These are phyloP conservation scores for Fibroporia radiculosa DNA, from an alignment of 768 basidiomycete genomes.

Conservation along the genomic window DNA sequence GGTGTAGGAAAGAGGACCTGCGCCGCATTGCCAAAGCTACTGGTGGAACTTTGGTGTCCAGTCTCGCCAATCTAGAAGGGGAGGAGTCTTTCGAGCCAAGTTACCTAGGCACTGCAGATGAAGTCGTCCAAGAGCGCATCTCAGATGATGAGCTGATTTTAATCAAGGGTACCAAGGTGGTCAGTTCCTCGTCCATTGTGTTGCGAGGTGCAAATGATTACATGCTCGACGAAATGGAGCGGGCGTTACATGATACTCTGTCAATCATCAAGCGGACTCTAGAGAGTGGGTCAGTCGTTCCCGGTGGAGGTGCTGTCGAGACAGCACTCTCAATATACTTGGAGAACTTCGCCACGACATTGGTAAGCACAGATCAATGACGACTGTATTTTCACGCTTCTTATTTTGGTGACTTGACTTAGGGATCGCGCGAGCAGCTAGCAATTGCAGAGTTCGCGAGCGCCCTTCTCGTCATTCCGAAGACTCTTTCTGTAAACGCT, in stretches of 20 bases:
- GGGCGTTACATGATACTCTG: slow-evolving; percentile 88
- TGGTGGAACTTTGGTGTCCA: slow-evolving; percentile 87
- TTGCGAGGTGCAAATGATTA: slow-evolving; percentile 97
- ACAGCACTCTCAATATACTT: slow-evolving; percentile 94
- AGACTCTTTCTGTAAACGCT: slow-evolving; percentile 94
- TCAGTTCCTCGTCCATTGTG: slow-evolving; percentile 87
- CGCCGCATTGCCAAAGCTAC: slow-evolving; percentile 96
- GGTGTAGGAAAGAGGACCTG: slow-evolving; percentile 96
- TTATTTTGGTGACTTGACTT: slow-evolving; percentile 1
- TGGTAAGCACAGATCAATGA: slow-evolving; percentile 59
- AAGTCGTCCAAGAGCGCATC: slow-evolving; percentile 94
- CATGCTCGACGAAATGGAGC: slow-evolving; percentile 99
- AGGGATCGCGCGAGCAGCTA: slow-evolving; percentile 97
- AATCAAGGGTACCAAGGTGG: slow-evolving; percentile 95
- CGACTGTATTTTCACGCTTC: background rate
- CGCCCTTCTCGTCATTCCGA: slow-evolving; percentile 90
- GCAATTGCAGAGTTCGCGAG: slow-evolving; percentile 98
- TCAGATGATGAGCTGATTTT: slow-evolving; percentile 98
- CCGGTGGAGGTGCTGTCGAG: slow-evolving; percentile 96
- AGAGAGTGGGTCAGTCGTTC: slow-evolving; percentile 93
- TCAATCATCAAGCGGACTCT: slow-evolving; percentile 95
- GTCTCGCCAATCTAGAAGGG: slow-evolving; percentile 92
- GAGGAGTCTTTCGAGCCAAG: slow-evolving; percentile 95
- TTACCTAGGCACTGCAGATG: slow-evolving; percentile 87
- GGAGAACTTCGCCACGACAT: slow-evolving; percentile 96